phyloP scores from a whole-genome alignment of 208 protist genomes.

The Crithidia expoeki region DNA sequence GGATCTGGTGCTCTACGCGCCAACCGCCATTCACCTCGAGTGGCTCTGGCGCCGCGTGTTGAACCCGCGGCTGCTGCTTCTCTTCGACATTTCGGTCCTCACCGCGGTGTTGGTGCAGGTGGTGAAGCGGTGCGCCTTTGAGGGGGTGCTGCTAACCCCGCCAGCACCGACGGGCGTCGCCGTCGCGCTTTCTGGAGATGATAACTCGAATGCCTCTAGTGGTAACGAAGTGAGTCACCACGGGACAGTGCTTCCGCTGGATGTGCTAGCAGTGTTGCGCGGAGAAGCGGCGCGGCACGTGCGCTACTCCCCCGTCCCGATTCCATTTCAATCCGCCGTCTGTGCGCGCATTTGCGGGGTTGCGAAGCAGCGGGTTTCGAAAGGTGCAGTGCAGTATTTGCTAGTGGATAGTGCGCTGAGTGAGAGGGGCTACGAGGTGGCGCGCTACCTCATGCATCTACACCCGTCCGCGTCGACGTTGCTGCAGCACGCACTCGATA shows the following conservation, averaged over 20 bases:
- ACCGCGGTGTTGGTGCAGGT: slow-evolving; percentile 63
- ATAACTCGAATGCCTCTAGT: background rate
- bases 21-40: slow-evolving; percentile 64
- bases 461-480: slow-evolving; percentile 53
- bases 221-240: slow-evolving; percentile 32
- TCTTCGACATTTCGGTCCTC: slow-evolving; percentile 49
- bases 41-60: slow-evolving; percentile 71
- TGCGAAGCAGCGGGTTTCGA: slow-evolving; percentile 38
- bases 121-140: slow-evolving; percentile 77
- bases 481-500: slow-evolving; percentile 74
- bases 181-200: background rate
- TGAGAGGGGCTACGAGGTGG: slow-evolving; percentile 67
- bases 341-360: slow-evolving; percentile 44
- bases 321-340: slow-evolving; percentile 55
- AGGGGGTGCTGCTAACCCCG: slow-evolving; percentile 23
- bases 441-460: slow-evolving; percentile 76
- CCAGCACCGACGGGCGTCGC: background rate
- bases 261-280: slow-evolving; percentile 51
- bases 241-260: slow-evolving; percentile 49
- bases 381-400: slow-evolving; percentile 72
- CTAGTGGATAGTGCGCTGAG: slow-evolving; percentile 60
- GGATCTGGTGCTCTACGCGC: slow-evolving; percentile 81
- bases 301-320: slow-evolving; percentile 59
- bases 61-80: slow-evolving; percentile 37
- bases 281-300: slow-evolving; percentile 54